Evolutionary conservation across 169 alveolate genomes (phyloP).

Genomic region (Babesia bovis): DNA sequence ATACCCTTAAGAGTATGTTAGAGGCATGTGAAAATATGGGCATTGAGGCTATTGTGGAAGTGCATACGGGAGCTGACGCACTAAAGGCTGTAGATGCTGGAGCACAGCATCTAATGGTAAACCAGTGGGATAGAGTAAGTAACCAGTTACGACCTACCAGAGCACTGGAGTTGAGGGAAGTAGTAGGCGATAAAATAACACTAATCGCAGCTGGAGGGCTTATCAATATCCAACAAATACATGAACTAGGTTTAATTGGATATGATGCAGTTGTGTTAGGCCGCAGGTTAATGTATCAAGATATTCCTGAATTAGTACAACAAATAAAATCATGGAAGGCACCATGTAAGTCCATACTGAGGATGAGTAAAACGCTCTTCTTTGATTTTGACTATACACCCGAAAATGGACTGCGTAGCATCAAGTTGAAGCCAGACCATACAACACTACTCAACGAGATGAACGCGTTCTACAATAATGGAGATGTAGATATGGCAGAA

Average conservation of each 20-base stretch:
- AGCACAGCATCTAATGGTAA: constrained; percentile 61
- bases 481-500: constrained; percentile 8
- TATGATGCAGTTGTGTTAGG: constrained; percentile 77
- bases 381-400: constrained; percentile 6
- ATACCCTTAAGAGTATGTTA: constrained; percentile 69
- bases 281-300: constrained; percentile 62
- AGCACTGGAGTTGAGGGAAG: constrained; percentile 72
- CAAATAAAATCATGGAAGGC: constrained; percentile 70
- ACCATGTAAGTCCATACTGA: constrained; percentile 59
- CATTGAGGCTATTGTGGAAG: constrained; percentile 78
- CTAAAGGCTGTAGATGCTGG: constrained; percentile 69
- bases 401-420: not conserved
- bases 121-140: constrained; percentile 74
- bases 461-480: constrained; percentile 40
- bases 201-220: constrained; percentile 74
- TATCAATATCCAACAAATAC: constrained; percentile 59
- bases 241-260: constrained; percentile 74
- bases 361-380: constrained; percentile 50
- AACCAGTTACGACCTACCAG: constrained; percentile 68
- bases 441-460: constrained; percentile 31
- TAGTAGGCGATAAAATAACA: constrained; percentile 65
- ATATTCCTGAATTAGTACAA: constrained; percentile 64
- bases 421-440: constrained; percentile 33
- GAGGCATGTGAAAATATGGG: constrained; percentile 71
- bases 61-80: constrained; percentile 73